Conservation (phyloP, 2,329 filamentous ascomycete genomes). For the Neoarthrinium moseri region DNA sequence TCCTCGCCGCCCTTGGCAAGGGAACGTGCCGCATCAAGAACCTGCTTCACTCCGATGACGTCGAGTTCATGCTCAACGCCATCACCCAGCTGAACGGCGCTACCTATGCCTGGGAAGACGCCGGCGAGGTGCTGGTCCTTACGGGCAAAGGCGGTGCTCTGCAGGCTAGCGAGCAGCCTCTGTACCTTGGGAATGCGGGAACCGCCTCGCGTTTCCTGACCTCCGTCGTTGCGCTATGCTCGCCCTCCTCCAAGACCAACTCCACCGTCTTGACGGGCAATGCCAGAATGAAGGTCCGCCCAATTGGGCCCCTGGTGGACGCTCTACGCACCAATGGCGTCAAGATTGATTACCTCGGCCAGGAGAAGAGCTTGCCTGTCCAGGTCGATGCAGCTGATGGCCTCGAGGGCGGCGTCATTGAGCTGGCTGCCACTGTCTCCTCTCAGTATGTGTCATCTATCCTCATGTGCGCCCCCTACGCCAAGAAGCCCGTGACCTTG, state of each 20-base stretch:
- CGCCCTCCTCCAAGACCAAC: constrained; percentile 58
- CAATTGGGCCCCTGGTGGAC: constrained; percentile 90
- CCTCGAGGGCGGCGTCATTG: constrained; percentile 82
- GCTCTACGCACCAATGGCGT: constrained; percentile 85
- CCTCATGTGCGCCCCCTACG: constrained; percentile 95
- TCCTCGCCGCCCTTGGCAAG: constrained; percentile 86
- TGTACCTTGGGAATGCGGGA: constrained; percentile 95
- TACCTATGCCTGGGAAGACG: constrained; percentile 89
- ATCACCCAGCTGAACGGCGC: constrained; percentile 81
- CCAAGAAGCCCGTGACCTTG: constrained; percentile 88
- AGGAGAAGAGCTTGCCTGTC: constrained; percentile 79
- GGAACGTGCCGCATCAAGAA: constrained; percentile 89
- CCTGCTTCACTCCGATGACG: constrained; percentile 92
- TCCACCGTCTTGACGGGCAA: constrained; percentile 89
- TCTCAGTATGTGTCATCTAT: constrained; percentile 99
- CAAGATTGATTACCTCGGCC: constrained; percentile 81
- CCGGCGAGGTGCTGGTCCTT: constrained; percentile 86
- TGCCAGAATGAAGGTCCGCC: constrained; percentile 91
- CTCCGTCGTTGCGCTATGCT: constrained; percentile 82
- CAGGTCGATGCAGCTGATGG: constrained; percentile 80
- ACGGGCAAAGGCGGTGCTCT: constrained; percentile 87
- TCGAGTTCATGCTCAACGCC: constrained; percentile 95
- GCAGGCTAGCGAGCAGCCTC: constrained; percentile 68
- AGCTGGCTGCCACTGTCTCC: constrained; percentile 90
- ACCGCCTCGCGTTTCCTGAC: constrained; percentile 95